phyloP scores from a whole-genome alignment of 805 yeast species.

The Yarrowia sp. region DNA sequence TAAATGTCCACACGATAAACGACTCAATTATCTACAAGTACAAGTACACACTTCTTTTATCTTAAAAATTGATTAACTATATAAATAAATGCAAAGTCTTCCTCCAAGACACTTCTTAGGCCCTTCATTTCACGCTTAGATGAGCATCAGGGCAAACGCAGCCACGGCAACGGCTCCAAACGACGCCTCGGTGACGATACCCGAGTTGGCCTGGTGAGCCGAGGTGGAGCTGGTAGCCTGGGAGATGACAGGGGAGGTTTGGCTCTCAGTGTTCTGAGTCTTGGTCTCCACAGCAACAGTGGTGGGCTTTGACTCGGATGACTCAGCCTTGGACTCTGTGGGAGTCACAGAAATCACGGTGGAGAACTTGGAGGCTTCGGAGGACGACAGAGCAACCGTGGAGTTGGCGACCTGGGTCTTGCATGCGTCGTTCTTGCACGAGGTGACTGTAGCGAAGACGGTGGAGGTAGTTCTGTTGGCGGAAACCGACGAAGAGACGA shows the following conservation, averaged over 20 bases:
- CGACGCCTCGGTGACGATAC: not conserved
- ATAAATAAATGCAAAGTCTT: slow-evolving; percentile 20
- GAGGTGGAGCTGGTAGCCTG: not conserved
- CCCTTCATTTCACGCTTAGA: too few relatives aligned
- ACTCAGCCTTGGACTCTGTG: too few relatives aligned
- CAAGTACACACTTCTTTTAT: too few relatives aligned
- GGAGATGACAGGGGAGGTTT: not conserved
- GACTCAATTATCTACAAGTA: too few relatives aligned
- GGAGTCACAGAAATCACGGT: not conserved
- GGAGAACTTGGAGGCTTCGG: slow-evolving; percentile 1
- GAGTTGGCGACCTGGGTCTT: slow-evolving; percentile 3
- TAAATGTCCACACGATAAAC: too few relatives aligned
- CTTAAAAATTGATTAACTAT: slow-evolving; percentile 15
- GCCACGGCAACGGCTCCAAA: slow-evolving; percentile 9
- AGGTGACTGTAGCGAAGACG: slow-evolving; percentile 15
- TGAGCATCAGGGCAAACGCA: slow-evolving; percentile 14
- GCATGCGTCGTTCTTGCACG: slow-evolving; percentile 29
- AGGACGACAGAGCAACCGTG: not conserved
- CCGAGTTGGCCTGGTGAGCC: slow-evolving; percentile 2
- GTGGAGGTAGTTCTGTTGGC: slow-evolving; percentile 9
- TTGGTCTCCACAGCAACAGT: not conserved
- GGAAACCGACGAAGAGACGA: not conserved
- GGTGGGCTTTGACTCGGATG: not conserved
- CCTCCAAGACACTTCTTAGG: slow-evolving; percentile 4
- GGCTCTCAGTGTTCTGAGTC: too few relatives aligned